Conservation (phyloP, 192 early-diverging fungal genomes). For the Coemansia sp. region DNA sequence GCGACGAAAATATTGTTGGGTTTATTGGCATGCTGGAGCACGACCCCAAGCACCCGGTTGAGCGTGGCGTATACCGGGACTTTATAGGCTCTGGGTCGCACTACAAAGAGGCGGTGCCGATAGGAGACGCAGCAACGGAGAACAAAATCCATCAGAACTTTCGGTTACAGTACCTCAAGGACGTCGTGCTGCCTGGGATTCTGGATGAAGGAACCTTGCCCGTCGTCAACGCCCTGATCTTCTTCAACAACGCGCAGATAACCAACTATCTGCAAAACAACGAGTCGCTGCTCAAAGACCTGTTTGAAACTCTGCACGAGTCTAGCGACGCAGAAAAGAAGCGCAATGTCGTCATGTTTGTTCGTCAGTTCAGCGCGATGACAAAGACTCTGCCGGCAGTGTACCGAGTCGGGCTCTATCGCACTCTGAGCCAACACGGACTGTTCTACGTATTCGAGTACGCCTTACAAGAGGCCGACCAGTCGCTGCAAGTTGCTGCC, state of each 20-base stretch:
- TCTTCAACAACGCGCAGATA: constrained; percentile 86
- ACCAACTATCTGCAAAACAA: constrained; percentile 72
- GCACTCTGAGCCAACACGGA: constrained; percentile 74
- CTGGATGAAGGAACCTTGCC: constrained; percentile 78
- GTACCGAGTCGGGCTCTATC: constrained; percentile 62
- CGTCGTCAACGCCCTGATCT: constrained; percentile 71
- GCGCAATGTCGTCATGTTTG: constrained; percentile 75
- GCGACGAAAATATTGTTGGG: constrained; percentile 71
- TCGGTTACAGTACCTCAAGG: constrained; percentile 84
- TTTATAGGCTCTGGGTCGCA: constrained; percentile 63
- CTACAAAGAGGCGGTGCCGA: constrained; percentile 78
- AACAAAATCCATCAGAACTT: constrained; percentile 86
- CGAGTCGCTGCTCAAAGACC: constrained; percentile 63
- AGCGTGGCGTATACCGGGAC: constrained; percentile 74
- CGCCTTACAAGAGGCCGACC: constrained; percentile 62
- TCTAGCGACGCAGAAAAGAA: constrained; percentile 59
- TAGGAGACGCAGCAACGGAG: constrained; percentile 67
- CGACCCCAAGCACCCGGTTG: constrained; percentile 70
- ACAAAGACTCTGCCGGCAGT: constrained; percentile 68
- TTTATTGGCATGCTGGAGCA: constrained; percentile 89
- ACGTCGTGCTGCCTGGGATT: constrained; percentile 74
- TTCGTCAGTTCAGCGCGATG: constrained; percentile 77
- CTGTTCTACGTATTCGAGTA: constrained; percentile 76
- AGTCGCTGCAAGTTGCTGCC: constrained; percentile 61
- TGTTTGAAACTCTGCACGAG: constrained; percentile 69